These are phyloP conservation scores for Oryza rufipogon DNA, from an alignment of 176 grass and related monocot species.

Conservation along the genomic window DNA sequence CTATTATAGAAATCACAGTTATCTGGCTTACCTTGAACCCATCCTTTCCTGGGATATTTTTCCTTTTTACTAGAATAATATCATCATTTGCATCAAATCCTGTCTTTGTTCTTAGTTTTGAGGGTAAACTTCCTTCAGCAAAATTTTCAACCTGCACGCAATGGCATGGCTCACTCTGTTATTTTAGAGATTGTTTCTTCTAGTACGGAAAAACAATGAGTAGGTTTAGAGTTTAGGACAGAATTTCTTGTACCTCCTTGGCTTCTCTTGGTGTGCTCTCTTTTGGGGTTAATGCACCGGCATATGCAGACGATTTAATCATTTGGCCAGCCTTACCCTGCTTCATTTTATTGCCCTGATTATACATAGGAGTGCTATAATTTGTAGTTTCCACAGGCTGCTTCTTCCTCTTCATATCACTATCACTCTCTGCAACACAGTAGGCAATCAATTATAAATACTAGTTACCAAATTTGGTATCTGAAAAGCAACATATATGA, in stretches of 20 bases:
- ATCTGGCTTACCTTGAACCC: conserved; percentile 71
- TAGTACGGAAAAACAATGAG: conserved; percentile 13
- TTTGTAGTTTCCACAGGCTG: conserved; percentile 48
- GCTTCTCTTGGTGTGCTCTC: conserved; percentile 59
- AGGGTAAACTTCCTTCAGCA: conserved; percentile 54
- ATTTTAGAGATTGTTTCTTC: conserved; percentile 31
- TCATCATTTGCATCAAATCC: conserved; percentile 55
- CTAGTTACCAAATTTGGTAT: conserved; percentile 16
- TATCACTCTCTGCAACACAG: conserved; percentile 65
- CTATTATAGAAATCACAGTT: conserved; percentile 6
- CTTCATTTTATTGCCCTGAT: conserved; percentile 55
- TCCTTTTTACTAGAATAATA: conserved; percentile 75
- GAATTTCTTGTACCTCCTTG: conserved; percentile 70
- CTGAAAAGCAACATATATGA: conserved; percentile 30
- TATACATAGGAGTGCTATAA: conserved; percentile 48
- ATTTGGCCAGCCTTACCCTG: conserved; percentile 60
- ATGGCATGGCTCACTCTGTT: conserved; percentile 37
- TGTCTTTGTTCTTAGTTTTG: conserved; percentile 71
- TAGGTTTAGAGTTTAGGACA: conserved; percentile 16
- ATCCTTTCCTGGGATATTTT: conserved; percentile 73
- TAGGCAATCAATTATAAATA: conserved; percentile 34
- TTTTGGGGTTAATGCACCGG: conserved; percentile 56
- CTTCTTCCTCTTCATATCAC: conserved; percentile 75
- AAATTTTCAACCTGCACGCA: conserved; percentile 55
- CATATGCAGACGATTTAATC: conserved; percentile 50